A percentile compares a stretch with the other conserved stretches of the same genome.
Evolutionary conservation across 306 rosid species (phyloP).

Genomic region (Fragaria ananassa): DNA sequence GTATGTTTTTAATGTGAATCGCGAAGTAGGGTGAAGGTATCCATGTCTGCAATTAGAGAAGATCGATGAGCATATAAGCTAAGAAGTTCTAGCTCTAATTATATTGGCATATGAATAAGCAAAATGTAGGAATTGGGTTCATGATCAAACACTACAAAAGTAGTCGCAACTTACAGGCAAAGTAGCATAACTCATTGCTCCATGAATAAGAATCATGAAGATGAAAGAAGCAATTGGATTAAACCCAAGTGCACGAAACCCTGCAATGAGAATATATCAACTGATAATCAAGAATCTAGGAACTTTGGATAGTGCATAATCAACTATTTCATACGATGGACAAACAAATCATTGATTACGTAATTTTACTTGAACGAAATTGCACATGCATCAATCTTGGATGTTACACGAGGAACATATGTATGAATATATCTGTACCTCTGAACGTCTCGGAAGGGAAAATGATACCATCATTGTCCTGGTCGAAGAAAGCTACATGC

Average conservation of each 20-base stretch:
- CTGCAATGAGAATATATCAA: slow-evolving; percentile 22
- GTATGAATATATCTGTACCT: slow-evolving; percentile 32
- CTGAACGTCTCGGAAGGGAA: slow-evolving; percentile 66
- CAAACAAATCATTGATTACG: no score
- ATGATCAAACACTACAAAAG: slow-evolving; percentile 2
- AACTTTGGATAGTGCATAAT: not conserved
- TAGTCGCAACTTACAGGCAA: slow-evolving; percentile 51
- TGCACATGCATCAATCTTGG: not conserved
- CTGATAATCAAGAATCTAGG: not conserved
- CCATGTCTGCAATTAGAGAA: slow-evolving; percentile 53
- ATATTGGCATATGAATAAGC: not conserved
- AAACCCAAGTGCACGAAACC: slow-evolving; percentile 55
- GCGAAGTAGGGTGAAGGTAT: slow-evolving; percentile 70
- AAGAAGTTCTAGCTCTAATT: not conserved
- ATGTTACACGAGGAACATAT: not conserved
- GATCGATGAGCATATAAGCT: not conserved
- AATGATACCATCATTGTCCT: slow-evolving; percentile 61
- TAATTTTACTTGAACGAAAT: not conserved
- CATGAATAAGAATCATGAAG: slow-evolving; percentile 38
- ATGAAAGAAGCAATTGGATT: slow-evolving; percentile 48
- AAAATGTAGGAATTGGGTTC: not conserved
- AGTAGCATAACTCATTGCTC: slow-evolving; percentile 53
- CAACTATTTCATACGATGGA: not conserved
- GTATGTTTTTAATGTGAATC: slow-evolving; percentile 57
- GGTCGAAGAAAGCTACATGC: slow-evolving; percentile 68